Evolutionary conservation across 345 rosid species (phyloP).

Genomic region (Raphanus sativus): DNA sequence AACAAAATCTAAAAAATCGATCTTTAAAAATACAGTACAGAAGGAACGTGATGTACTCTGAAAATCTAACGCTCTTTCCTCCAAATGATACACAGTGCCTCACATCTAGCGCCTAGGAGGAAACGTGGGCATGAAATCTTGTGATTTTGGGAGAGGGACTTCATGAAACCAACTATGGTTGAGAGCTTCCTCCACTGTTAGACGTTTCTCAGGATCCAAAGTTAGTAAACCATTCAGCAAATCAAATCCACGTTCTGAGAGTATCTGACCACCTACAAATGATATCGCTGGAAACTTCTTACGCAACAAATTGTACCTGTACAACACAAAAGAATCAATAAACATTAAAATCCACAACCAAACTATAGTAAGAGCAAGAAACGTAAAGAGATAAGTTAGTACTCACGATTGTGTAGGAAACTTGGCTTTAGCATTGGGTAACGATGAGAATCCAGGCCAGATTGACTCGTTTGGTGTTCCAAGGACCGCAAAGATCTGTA

Average conservation of each 20-base stretch:
- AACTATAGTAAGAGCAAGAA: slow-evolving; percentile 29
- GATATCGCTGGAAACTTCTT: slow-evolving; percentile 78
- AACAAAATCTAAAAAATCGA: no score
- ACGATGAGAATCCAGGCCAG: slow-evolving; percentile 72
- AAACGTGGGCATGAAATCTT: slow-evolving; percentile 77
- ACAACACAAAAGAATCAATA: slow-evolving; percentile 12
- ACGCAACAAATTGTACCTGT: slow-evolving; percentile 70
- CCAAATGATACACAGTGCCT: no score
- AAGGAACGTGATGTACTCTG: no score
- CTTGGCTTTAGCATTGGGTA: slow-evolving; percentile 70
- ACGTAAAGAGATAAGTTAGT: not conserved
- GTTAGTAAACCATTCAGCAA: slow-evolving; percentile 63
- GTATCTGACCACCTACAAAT: slow-evolving; percentile 68
- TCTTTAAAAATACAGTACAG: no score
- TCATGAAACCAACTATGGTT: slow-evolving; percentile 82
- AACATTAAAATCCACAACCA: slow-evolving; percentile 18
- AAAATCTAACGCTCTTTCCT: no score
- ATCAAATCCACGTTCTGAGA: slow-evolving; percentile 84
- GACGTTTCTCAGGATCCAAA: slow-evolving; percentile 74
- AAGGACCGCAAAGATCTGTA: slow-evolving; percentile 67
- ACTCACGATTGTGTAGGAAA: slow-evolving; percentile 61
- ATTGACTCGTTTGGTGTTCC: slow-evolving; percentile 71
- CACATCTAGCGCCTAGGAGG: slow-evolving; percentile 37
- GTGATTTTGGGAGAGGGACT: slow-evolving; percentile 70
- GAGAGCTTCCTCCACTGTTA: slow-evolving; percentile 75